phyloP scores from a whole-genome alignment of 768 basidiomycete species.

The Psilocybe azurescens region DNA sequence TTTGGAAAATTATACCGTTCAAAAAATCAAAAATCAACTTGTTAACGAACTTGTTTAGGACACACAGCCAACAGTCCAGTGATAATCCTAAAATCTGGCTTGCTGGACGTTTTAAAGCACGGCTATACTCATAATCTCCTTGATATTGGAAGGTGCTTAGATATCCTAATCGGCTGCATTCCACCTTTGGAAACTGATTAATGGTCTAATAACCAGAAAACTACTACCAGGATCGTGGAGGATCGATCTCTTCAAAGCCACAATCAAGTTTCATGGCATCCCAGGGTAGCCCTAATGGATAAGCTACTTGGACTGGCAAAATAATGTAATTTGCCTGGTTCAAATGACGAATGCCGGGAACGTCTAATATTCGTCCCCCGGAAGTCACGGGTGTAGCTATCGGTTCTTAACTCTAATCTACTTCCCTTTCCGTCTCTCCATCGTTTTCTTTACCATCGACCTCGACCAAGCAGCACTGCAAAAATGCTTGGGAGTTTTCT shows the following conservation, averaged over 20 bases:
- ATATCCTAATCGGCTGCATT: neutral
- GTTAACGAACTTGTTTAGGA: too few relatives aligned
- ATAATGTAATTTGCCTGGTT: too few relatives aligned
- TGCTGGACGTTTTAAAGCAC: too few relatives aligned
- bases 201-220: neutral
- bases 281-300: neutral
- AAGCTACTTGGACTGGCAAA: conserved; percentile 15
- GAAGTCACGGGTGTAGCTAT: conserved; percentile 34
- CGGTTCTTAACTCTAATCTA: conserved; percentile 29
- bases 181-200: neutral
- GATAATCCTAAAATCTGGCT: too few relatives aligned
- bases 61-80: too few relatives aligned
- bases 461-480: conserved; percentile 8
- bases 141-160: too few relatives aligned
- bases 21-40: too few relatives aligned
- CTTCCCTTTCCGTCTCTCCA: conserved; percentile 21
- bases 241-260: conserved; percentile 1
- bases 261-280: neutral
- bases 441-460: conserved; percentile 14
- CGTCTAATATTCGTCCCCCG: conserved; percentile 26
- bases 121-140: too few relatives aligned
- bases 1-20: neutral
- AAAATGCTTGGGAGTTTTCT: conserved; percentile 29
- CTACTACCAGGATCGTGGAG: neutral
- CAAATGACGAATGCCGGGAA: too few relatives aligned